Conservation (phyloP, 2,329 filamentous ascomycete genomes). For the Pseudofabraea citricarpa region DNA sequence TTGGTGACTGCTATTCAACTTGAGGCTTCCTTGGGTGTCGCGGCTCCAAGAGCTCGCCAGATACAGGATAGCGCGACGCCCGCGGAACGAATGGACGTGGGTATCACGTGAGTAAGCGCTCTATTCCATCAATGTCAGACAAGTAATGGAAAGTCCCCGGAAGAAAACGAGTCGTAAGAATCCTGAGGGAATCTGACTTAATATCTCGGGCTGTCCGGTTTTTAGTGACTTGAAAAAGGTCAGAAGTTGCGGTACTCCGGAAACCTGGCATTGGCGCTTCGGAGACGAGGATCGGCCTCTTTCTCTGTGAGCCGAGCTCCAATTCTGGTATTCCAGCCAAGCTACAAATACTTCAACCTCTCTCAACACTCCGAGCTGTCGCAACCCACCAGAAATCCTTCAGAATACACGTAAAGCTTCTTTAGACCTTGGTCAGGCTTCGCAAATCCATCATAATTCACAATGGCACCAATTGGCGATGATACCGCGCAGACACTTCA, state of each 20-base stretch:
- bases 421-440: constrained; percentile 23
- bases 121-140: too few species aligned
- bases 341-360: constrained; percentile 8
- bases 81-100: too few species aligned
- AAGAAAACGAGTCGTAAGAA: too few species aligned
- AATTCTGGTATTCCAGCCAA: not conserved
- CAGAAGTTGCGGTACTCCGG: too few species aligned
- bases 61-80: constrained; percentile 8
- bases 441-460: constrained; percentile 28
- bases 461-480: constrained; percentile 86
- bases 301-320: not conserved
- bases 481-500: constrained; percentile 77
- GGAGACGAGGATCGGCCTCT: constrained; percentile 1
- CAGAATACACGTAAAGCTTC: constrained; percentile 3
- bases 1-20: constrained; percentile 10
- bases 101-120: constrained; percentile 11
- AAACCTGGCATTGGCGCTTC: not conserved
- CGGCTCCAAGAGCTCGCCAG: constrained; percentile 16
- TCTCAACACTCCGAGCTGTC: constrained; percentile 10
- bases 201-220: not conserved
- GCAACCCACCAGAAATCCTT: constrained; percentile 11
- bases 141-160: too few species aligned
- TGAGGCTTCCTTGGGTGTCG: constrained; percentile 16
- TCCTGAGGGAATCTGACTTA: too few species aligned
- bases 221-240: too few species aligned